Conservation (phyloP, 805 yeast genomes). For the Cyberlindnera bimundalis region DNA sequence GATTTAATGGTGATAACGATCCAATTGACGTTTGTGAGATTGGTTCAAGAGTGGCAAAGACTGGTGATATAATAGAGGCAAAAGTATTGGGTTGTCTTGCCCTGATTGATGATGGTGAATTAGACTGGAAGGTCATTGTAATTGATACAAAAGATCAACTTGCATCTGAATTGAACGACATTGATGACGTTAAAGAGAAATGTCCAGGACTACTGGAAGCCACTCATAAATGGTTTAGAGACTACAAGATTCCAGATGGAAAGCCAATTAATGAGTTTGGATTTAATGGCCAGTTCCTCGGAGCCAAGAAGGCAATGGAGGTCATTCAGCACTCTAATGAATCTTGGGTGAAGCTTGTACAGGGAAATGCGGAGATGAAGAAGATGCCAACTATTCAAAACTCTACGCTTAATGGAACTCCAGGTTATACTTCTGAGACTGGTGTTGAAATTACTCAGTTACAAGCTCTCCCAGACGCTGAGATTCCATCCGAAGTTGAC, state of each 20-base stretch:
- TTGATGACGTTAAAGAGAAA: constrained; percentile 84
- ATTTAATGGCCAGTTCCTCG: constrained; percentile 90
- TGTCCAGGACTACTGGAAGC: constrained; percentile 92
- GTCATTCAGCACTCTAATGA: constrained; percentile 77
- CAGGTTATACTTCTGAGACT: constrained; percentile 28
- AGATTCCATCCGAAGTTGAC: constrained; percentile 12
- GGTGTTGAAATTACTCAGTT: not conserved
- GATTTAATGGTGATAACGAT: constrained; percentile 74
- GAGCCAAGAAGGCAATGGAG: constrained; percentile 81
- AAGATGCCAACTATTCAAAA: constrained; percentile 38
- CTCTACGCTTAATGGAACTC: constrained; percentile 53
- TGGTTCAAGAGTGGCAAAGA: constrained; percentile 60
- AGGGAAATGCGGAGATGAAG: constrained; percentile 40
- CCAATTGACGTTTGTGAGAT: constrained; percentile 85
- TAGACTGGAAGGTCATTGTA: constrained; percentile 90
- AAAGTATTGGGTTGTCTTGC: constrained; percentile 95
- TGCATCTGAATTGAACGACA: constrained; percentile 81
- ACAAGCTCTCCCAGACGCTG: constrained; percentile 7
- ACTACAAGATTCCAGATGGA: constrained; percentile 97
- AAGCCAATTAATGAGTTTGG: constrained; percentile 96
- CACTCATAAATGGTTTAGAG: constrained; percentile 97
- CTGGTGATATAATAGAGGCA: constrained; percentile 81
- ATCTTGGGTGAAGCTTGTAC: constrained; percentile 77
- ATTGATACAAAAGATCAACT: constrained; percentile 81
- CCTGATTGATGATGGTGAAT: constrained; percentile 86